Conservation (phyloP, 495 filamentous ascomycete genomes). For the Aspergillus bridgeri region DNA sequence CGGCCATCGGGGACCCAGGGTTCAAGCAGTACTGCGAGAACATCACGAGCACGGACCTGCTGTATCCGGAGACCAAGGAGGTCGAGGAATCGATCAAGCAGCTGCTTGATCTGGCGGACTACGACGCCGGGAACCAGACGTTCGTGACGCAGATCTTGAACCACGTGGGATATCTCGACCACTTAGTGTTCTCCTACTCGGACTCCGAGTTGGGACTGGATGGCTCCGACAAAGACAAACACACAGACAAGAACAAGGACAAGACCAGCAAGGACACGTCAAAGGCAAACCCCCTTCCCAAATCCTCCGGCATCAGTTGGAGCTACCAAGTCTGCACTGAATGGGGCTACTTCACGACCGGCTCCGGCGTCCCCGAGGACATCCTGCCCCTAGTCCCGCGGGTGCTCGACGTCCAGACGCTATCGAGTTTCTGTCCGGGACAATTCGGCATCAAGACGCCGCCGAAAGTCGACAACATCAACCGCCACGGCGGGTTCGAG, state of each 20-base stretch:
- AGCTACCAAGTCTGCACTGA: conserved; percentile 51
- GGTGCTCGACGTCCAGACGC: conserved; percentile 53
- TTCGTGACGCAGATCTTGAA: conserved; percentile 60
- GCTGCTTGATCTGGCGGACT: conserved; percentile 54
- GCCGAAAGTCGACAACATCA: conserved; percentile 55
- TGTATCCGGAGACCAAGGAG: conserved; percentile 43
- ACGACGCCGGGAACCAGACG: conserved; percentile 40
- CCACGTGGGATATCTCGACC: conserved; percentile 59
- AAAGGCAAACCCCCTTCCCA: conserved; percentile 6
- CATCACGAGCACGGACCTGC: conserved; percentile 43
- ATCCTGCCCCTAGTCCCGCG: conserved; percentile 65
- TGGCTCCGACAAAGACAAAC: too few species aligned
- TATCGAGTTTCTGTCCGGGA: conserved; percentile 49
- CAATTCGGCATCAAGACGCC: conserved; percentile 61
- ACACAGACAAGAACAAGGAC: too few species aligned
- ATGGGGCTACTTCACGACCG: conserved; percentile 71
- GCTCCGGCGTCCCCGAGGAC: conserved; percentile 54
- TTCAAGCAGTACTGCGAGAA: conserved; percentile 61
- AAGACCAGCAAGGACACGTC: background rate
- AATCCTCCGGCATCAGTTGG: conserved; percentile 55
- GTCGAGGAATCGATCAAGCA: conserved; percentile 40
- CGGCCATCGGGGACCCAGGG: conserved; percentile 45
- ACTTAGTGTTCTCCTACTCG: conserved; percentile 26
- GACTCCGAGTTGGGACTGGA: background rate
- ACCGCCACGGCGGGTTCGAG: conserved; percentile 65